Evolutionary conservation across 2,329 filamentous ascomycete species (phyloP).

Genomic region (Pseudogymnoascus sp.): DNA sequence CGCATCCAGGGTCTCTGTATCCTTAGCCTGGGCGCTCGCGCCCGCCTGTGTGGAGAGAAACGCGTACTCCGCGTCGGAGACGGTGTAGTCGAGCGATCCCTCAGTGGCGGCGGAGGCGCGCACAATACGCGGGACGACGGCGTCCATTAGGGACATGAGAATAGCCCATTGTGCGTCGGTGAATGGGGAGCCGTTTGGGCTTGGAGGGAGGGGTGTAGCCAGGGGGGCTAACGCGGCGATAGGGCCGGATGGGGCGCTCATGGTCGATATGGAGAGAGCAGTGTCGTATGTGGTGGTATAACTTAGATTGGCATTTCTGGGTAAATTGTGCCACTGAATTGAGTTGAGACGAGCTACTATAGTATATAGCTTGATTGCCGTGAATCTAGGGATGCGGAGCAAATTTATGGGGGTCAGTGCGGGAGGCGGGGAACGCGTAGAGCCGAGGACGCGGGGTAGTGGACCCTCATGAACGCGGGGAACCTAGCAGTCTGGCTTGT

Average conservation of each 20-base stretch:
- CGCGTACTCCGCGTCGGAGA: not conserved
- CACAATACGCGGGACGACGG: constrained; percentile 52
- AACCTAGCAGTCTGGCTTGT: not conserved
- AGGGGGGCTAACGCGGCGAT: not conserved
- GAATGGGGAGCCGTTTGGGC: constrained; percentile 26
- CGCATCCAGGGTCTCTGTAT: constrained; percentile 40
- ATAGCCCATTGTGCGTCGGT: constrained; percentile 48
- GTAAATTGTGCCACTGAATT: not conserved
- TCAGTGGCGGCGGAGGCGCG: constrained; percentile 22
- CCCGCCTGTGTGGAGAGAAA: not conserved
- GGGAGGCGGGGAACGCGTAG: not conserved
- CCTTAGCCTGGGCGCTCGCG: constrained; percentile 32
- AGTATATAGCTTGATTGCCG: not conserved
- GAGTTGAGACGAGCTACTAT: not conserved
- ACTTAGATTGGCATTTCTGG: not conserved
- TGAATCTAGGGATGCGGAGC: not conserved
- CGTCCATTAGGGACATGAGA: constrained; percentile 49
- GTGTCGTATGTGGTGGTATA: not conserved
- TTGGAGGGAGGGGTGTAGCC: not conserved
- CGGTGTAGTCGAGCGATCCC: not conserved
- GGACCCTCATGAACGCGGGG: not conserved
- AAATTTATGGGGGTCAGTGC: not conserved
- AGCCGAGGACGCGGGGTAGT: not conserved
- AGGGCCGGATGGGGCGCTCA: not conserved
- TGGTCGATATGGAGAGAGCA: not conserved